Evolutionary conservation across 2,329 filamentous ascomycete species (phyloP).

Genomic region (Verticillium nubilum): DNA sequence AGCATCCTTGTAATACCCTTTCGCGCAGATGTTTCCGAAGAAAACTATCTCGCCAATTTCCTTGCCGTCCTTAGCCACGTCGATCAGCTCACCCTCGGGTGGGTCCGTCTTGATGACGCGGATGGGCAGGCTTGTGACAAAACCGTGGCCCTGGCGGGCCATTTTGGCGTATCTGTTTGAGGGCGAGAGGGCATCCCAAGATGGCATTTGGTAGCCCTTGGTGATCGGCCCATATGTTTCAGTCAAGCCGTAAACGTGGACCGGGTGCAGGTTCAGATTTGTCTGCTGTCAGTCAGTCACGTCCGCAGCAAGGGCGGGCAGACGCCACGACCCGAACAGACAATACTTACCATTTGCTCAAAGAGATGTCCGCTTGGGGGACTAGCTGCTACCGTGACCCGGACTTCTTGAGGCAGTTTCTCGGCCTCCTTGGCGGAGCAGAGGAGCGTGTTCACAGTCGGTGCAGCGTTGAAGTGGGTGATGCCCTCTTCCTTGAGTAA

Average conservation of each 20-base stretch:
- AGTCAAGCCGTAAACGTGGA: constrained; percentile 86
- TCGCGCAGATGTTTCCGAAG: constrained; percentile 83
- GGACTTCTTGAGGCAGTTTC: constrained; percentile 62
- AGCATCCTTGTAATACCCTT: constrained; percentile 86
- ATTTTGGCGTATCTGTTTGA: constrained; percentile 82
- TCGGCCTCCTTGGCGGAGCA: constrained; percentile 75
- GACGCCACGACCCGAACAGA: background rate
- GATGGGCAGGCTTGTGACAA: constrained; percentile 73
- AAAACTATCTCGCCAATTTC: constrained; percentile 86
- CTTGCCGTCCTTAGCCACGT: constrained; percentile 64
- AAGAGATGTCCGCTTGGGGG: constrained; percentile 89
- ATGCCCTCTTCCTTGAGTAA: constrained; percentile 80
- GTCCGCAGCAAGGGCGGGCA: background rate
- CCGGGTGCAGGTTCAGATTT: constrained; percentile 74
- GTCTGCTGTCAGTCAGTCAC: constrained; percentile 17
- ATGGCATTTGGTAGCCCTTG: constrained; percentile 81
- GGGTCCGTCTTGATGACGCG: constrained; percentile 78
- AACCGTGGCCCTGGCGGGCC: constrained; percentile 92
- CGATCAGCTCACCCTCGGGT: constrained; percentile 58
- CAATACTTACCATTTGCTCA: constrained; percentile 69
- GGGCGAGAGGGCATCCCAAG: constrained; percentile 69
- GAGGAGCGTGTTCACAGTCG: constrained; percentile 87
- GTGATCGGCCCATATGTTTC: constrained; percentile 96
- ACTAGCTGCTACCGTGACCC: constrained; percentile 87
- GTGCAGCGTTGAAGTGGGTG: constrained; percentile 93